Evolutionary conservation across 176 grass and related monocot genomes (phyloP), one percentile per base, ranked within the genome.

Genomic region (Zoysia japonica): DNA sequence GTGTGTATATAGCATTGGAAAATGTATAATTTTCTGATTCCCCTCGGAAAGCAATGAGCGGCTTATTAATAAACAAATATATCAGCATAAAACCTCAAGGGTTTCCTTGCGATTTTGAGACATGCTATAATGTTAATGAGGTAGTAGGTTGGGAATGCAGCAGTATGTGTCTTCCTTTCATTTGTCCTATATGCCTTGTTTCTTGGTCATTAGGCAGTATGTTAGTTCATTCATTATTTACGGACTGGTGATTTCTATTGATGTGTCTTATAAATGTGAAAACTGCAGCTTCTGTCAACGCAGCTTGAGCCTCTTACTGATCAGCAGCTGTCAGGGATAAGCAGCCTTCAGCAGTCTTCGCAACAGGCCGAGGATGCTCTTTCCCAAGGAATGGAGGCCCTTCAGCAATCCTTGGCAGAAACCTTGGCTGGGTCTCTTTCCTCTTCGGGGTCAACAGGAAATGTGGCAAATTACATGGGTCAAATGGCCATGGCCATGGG

Each of bases 401-500:
- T 97, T 76, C 95, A 97, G 66, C 95, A 92, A 67, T 97, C 95
- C 11, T 77, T 97, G 57, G 95, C 95, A 56, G 95, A 97, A 84
- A 97, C 95, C 17, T 85, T 97, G 83, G 95, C 92, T 68, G 92
- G 95, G 17, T 97, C 92, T 60, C 88, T 97, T 59, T 79, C 83
- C 13, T 83, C 95, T 55, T 92, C 95, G 36, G 92, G 87, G 69
- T 94, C 92, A 70, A 92, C 92, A 69, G 92, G 95, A 78, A 97
- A 92, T 72, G 95, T 97, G 35, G 92, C 95, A 68, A 94, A 97
- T 42, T 97, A 97, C 74, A 97, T 97, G 95, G 95, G 95, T 76
- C 95, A 97, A 83, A 97, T 97, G 95, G 95, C 95, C 61, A 97
- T 97, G 95, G 91, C 95, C 46, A 94, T 97, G 95, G 95, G 92